Base-by-base conservation (phyloP, 2,329 filamentous ascomycete genomes). In the Chaetothyriales sp. region DNA sequence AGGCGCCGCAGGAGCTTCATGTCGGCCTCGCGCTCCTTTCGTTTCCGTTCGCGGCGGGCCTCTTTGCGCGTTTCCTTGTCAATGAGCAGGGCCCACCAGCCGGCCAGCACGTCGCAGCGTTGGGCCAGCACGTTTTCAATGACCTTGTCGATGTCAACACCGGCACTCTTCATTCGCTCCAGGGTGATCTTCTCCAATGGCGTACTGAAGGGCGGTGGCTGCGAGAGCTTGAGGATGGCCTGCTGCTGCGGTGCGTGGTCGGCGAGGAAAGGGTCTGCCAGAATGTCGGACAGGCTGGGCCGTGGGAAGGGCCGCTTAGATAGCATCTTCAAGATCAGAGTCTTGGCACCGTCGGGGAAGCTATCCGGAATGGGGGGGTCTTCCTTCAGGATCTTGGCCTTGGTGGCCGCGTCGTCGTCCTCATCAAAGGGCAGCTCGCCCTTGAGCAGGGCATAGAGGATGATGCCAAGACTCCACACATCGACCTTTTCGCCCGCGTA, bases 401-500 rank as follows among this genome's bases (percentile, higher is more conserved):
- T 88, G 29, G 92, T 98, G 29, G 83, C 76, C 57, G 80, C 84
- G 65, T 98, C 92, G 63, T 94, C 85, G 65, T 98, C 92, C 58
- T 62, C 92, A 68, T 98, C 92, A 62, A 94, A 98, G 0, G 92
- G 92, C 43, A 98, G 74, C 57, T 86, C 78, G 52, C 86, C 86
- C 25, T 87, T 85, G 29, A 92, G 73, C 58, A 92, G 72, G 43
- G 89, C 86, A 67, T 88, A 92, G 44, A 92, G 76, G 63, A 95
- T 95, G 58, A 95, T 89, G 55, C 89, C 89, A 65, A 89, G 85
- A 68, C 90, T 97, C 92, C 92, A 98, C 4, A 98, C 89, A 64
- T 98, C 92, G 47, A 98, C 90, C 71, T 95, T 97, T 71, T 95
- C 89, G 22, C 89, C 90, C 0, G 89, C 92, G 65, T 98, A 98